These are phyloP conservation scores for Penicillium nordicum DNA, from an alignment of 2,329 filamentous ascomycete species.

Conservation along the genomic window DNA sequence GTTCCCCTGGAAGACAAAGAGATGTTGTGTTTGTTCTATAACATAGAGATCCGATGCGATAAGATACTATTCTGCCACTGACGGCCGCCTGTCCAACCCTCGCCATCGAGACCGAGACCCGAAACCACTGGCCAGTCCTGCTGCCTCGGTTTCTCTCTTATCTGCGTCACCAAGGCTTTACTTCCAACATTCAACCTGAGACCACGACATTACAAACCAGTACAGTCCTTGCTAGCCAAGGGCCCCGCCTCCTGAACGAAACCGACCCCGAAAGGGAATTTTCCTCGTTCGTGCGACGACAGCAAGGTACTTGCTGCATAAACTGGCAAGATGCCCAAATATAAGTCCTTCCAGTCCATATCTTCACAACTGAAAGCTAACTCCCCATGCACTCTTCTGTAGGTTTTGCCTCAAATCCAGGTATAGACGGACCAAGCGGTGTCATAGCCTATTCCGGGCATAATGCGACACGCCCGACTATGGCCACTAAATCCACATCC, in stretches of 20 bases:
- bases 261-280: constrained; percentile 16
- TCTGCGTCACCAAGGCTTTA: background rate
- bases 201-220: background rate
- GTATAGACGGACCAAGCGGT: background rate
- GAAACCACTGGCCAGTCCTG: background rate
- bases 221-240: background rate
- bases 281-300: constrained; percentile 19
- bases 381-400: constrained; percentile 64
- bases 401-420: constrained; percentile 36
- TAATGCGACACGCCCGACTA: constrained; percentile 1
- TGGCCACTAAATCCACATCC: background rate
- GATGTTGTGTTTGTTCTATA: background rate
- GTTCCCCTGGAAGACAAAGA: too few relatives aligned
- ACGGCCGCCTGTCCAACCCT: constrained; percentile 4
- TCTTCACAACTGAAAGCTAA: constrained; percentile 33
- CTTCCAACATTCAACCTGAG: background rate
- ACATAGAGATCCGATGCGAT: background rate
- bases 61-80: constrained; percentile 10
- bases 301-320: constrained; percentile 16
- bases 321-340: constrained; percentile 72
- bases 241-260: background rate
- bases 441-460: constrained; percentile 2
- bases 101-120: background rate
- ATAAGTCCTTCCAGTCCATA: constrained; percentile 53
- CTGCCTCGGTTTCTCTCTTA: background rate